Conservation (phyloP, 768 basidiomycete genomes). For the Dioszegia crocea region DNA sequence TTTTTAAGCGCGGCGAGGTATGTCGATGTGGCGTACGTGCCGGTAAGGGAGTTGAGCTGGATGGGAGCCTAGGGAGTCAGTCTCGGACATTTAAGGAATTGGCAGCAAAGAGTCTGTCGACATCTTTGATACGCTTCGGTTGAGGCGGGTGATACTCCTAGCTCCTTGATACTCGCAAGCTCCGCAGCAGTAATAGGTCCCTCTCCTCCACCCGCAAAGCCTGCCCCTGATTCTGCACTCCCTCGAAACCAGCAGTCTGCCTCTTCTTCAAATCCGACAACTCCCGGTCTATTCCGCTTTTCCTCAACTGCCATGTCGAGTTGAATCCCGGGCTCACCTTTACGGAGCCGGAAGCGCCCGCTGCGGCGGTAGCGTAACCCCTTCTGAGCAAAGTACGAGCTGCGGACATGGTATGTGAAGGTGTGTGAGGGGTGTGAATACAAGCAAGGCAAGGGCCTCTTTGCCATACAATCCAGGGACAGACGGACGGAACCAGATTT, state of each 20-base stretch:
- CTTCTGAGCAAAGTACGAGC: conserved; percentile 41
- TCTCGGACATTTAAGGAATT: too few species aligned
- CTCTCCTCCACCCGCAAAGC: too few species aligned
- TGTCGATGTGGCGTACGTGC: conserved; percentile 49
- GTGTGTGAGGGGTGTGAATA: conserved; percentile 23
- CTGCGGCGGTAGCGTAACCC: conserved; percentile 45
- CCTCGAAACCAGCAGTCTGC: too few species aligned
- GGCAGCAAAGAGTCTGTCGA: too few species aligned
- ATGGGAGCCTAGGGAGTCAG: conserved; percentile 36
- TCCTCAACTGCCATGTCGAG: neutral
- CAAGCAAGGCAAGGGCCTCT: neutral
- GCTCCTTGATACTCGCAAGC: too few species aligned
- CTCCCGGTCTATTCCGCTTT: conserved; percentile 1
- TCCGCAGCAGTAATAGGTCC: too few species aligned
- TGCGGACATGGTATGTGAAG: conserved; percentile 26
- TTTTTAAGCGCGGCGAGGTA: conserved; percentile 59
- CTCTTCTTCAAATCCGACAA: neutral
- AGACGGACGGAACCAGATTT: neutral
- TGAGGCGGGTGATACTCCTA: too few species aligned
- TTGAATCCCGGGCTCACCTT: conserved; percentile 36
- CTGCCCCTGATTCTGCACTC: too few species aligned
- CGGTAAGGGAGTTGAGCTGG: conserved; percentile 50
- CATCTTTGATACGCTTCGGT: too few species aligned
- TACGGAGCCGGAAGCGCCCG: conserved; percentile 18
- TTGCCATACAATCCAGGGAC: neutral